These are phyloP conservation scores for Suillus cothurnatus DNA, from an alignment of 768 basidiomycete species.

Conservation along the genomic window DNA sequence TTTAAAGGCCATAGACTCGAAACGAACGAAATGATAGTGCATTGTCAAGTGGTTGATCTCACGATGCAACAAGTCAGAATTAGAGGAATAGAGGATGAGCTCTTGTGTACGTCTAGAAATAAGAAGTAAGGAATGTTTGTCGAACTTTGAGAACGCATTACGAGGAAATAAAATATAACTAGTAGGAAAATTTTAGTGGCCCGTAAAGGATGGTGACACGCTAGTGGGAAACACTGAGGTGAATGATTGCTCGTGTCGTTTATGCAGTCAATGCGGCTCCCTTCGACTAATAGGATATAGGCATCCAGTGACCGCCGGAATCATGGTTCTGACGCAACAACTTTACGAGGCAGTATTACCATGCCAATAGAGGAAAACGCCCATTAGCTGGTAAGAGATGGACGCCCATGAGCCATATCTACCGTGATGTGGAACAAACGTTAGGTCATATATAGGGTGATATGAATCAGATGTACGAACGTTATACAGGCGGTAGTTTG, in stretches of 20 bases:
- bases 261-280: neutral
- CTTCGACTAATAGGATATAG: neutral
- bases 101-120: neutral
- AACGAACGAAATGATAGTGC: neutral
- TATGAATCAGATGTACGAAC: neutral
- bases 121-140: neutral
- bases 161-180: neutral
- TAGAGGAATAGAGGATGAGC: neutral
- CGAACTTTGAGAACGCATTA: neutral
- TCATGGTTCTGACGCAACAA: neutral
- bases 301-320: neutral
- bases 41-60: neutral
- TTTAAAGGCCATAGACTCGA: no score
- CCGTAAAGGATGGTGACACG: neutral
- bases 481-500: constrained; percentile 18
- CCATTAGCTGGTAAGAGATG: neutral
- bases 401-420: neutral
- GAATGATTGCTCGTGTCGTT: neutral
- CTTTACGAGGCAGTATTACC: neutral
- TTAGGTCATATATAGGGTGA: neutral
- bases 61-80: neutral
- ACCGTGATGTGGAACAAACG: neutral
- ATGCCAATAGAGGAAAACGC: neutral
- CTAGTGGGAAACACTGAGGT: neutral
- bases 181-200: neutral